phyloP scores from a whole-genome alignment of 371 early-diverging fungal species.

The Neoconidiobolus thromboides region DNA sequence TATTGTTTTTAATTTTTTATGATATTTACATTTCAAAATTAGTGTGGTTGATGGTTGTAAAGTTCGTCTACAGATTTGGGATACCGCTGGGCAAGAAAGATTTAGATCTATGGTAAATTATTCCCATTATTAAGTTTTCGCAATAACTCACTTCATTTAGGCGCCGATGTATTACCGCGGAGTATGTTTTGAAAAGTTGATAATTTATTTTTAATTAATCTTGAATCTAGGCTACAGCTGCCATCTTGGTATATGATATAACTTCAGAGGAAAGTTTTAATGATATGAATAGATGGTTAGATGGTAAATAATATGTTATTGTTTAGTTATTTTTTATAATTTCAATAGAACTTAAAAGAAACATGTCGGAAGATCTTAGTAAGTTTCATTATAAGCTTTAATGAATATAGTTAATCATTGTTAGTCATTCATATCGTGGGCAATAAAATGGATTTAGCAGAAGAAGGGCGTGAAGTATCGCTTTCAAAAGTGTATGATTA shows the following conservation, averaged over 20 bases:
- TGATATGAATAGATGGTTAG: conserved; percentile 43
- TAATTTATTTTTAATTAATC: neutral
- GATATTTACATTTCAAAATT: neutral
- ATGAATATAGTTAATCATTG: conserved; percentile 3
- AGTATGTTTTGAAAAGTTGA: conserved; percentile 15
- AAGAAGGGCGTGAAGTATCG: conserved; percentile 30
- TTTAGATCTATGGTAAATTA: conserved; percentile 30
- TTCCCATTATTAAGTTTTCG: neutral
- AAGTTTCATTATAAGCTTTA: conserved; percentile 7
- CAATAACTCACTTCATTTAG: conserved; percentile 6
- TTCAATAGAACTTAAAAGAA: conserved; percentile 38
- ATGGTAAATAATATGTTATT: conserved; percentile 16
- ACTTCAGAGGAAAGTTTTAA: conserved; percentile 33
- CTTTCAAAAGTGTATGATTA: conserved; percentile 34
- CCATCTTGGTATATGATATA: conserved; percentile 41
- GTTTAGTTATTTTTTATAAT: neutral
- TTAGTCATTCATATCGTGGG: conserved; percentile 54
- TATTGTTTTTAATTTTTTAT: conserved; percentile 1
- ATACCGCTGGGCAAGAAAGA: conserved; percentile 50
- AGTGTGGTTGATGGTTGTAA: conserved; percentile 43
- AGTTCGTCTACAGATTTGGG: conserved; percentile 48
- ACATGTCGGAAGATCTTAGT: conserved; percentile 41
- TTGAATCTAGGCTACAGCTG: conserved; percentile 30
- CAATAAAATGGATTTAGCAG: conserved; percentile 50
- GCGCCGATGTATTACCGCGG: conserved; percentile 68